A percentile compares a stretch with the other conserved stretches of the same genome.
phyloP scores from a whole-genome alignment of 2,329 filamentous ascomycete genomes.

The Ophiostoma angusticollis region DNA sequence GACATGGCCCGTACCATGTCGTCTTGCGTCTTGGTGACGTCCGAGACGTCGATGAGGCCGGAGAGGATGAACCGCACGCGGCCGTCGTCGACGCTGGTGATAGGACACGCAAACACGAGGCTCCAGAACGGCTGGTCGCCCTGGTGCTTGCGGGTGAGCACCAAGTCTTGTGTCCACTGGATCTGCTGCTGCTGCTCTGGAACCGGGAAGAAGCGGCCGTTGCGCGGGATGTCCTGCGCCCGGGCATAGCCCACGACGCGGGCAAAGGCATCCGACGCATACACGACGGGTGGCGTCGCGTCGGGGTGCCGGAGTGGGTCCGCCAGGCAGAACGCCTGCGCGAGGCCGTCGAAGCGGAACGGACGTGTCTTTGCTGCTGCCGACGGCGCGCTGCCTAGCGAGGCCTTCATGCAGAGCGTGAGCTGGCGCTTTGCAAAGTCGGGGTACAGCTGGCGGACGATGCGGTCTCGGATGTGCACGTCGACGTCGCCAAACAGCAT shows the following conservation, averaged over 20 bases:
- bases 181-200: slow-evolving; percentile 26
- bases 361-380: slow-evolving; percentile 18
- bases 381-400: slow-evolving; percentile 24
- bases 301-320: slow-evolving; percentile 37
- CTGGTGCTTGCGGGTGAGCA: slow-evolving; percentile 34
- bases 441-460: slow-evolving; percentile 33
- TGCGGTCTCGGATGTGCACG: slow-evolving; percentile 27
- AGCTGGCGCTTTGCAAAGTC: slow-evolving; percentile 38
- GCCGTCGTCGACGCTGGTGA: slow-evolving; percentile 35
- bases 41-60: slow-evolving; percentile 44
- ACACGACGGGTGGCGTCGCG: slow-evolving; percentile 36
- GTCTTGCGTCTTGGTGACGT: slow-evolving; percentile 34
- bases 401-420: slow-evolving; percentile 29
- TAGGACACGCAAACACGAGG: slow-evolving; percentile 38
- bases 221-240: slow-evolving; percentile 32
- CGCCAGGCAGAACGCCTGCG: slow-evolving; percentile 45
- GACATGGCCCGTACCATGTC: slow-evolving; percentile 39
- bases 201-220: slow-evolving; percentile 36
- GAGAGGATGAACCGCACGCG: slow-evolving; percentile 40
- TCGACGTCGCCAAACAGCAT: slow-evolving; percentile 28
- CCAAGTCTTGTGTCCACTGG: slow-evolving; percentile 24
- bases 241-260: slow-evolving; percentile 33
- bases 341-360: slow-evolving; percentile 30
- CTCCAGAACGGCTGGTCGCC: slow-evolving; percentile 43
- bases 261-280: slow-evolving; percentile 37